These are phyloP conservation scores for Boechera stricta DNA, from an alignment of 345 rosid genomes.

Conservation along the genomic window DNA sequence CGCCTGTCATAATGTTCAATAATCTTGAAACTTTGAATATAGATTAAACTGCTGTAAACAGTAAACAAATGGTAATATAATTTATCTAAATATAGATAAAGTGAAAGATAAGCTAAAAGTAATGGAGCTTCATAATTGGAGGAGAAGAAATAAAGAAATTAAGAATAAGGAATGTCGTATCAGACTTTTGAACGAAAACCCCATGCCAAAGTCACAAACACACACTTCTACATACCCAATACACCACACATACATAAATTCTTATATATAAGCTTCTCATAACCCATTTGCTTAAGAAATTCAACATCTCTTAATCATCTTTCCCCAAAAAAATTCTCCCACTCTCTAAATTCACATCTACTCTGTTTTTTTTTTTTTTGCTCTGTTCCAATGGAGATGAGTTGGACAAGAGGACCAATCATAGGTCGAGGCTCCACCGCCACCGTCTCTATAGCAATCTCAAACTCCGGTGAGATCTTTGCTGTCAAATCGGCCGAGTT, in stretches of 20 bases:
- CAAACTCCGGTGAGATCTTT: conserved; percentile 56
- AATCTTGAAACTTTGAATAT: neutral
- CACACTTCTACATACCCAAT: conserved; percentile 35
- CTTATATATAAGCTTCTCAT: conserved; percentile 21
- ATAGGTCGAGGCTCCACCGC: conserved; percentile 88
- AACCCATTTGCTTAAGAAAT: conserved; percentile 34
- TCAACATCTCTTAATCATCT: neutral
- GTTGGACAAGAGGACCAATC: conserved; percentile 72
- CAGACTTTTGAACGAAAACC: conserved; percentile 29
- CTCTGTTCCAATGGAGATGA: conserved; percentile 31
- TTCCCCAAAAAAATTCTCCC: neutral
- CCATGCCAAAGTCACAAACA: conserved; percentile 42
- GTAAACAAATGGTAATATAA: conserved; percentile 17
- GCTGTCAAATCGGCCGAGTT: conserved; percentile 73
- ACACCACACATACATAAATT: conserved; percentile 15
- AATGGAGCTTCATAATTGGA: conserved; percentile 30
- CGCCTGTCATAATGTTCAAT: neutral
- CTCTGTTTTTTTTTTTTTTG: conserved; percentile 16
- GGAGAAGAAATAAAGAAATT: conserved; percentile 21
- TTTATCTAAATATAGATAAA: conserved; percentile 11
- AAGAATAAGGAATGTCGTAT: conserved; percentile 39
- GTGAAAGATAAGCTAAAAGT: conserved; percentile 37
- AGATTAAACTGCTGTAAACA: conserved; percentile 21
- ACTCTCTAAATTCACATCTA: conserved; percentile 11
- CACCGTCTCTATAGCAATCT: conserved; percentile 68